These are phyloP conservation scores for Aspergillus tubingensis DNA, from an alignment of 2,329 filamentous ascomycete species.

Conservation along the genomic window DNA sequence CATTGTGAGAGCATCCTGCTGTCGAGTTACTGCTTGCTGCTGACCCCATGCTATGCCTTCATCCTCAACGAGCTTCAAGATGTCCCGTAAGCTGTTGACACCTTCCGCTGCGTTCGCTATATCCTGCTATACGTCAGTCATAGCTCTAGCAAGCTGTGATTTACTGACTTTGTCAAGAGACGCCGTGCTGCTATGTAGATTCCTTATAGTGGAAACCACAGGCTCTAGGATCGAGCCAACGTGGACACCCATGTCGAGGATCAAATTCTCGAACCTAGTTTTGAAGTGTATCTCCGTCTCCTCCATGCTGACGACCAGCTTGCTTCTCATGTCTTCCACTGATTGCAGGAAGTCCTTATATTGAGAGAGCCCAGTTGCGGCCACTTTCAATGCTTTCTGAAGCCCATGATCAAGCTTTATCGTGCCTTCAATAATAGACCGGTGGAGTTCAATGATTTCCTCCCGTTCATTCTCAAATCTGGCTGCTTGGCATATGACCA, in stretches of 20 bases:
- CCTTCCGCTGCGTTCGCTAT: conserved; percentile 31
- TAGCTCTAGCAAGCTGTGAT: neutral
- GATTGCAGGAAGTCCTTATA: conserved; percentile 37
- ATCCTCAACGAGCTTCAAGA: conserved; percentile 29
- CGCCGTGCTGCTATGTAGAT: conserved; percentile 19
- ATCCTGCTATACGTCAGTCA: conserved; percentile 29
- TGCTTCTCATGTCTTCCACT: conserved; percentile 33
- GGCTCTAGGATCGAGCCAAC: conserved; percentile 25
- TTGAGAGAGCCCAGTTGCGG: conserved; percentile 31
- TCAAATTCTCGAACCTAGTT: conserved; percentile 26
- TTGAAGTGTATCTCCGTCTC: conserved; percentile 28
- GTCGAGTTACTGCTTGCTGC: conserved; percentile 30
- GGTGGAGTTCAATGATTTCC: conserved; percentile 44
- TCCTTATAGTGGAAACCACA: conserved; percentile 22
- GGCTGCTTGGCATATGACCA: conserved; percentile 63
- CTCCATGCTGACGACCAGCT: conserved; percentile 36
- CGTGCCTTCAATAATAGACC: conserved; percentile 40
- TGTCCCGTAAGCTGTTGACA: conserved; percentile 25
- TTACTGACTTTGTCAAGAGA: conserved; percentile 27
- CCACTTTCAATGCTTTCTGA: conserved; percentile 34
- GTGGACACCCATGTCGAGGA: conserved; percentile 28
- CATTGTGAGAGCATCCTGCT: conserved; percentile 29
- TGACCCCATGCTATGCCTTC: conserved; percentile 31
- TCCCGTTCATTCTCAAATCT: conserved; percentile 60
- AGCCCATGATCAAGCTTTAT: conserved; percentile 39